Evolutionary conservation across 306 rosid genomes (phyloP), one percentile per base, ranked within the genome.

Genomic region (Canavalia ensiformis): DNA sequence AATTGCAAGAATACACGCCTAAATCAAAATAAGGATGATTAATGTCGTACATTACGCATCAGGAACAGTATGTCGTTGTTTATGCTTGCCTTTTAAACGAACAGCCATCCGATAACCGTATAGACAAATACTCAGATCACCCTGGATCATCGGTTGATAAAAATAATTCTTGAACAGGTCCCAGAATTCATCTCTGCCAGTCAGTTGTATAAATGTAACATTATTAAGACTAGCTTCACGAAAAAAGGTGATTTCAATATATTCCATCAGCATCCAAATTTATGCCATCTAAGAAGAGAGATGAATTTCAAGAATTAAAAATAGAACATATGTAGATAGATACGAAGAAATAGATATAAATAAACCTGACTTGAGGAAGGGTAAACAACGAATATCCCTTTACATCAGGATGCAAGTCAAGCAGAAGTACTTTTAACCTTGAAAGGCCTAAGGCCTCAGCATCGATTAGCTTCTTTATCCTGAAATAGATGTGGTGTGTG

Each of bases 361-460:
- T 88, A 81, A 71, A 92, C 99, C 97, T 93, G 94, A 95, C 95
- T 95, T 95, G 99, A 68, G 99, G 99, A 84, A 95, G 97, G 18
- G 94, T 87, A 39, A 91, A 83, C 86, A 91, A 78, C 12, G 98
- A 93, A 81, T 90, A 95, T 37, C 99, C 99, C 90, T 95, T 95
- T 1, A 93, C 92, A 84, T 93, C 97, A 10, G 92, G 90, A 59
- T 91, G 92, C 50, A 89, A 51, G 80, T 95, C 97, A 9, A 95
- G 87, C 50, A 95, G 76, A 57, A 95, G 87, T 33, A 91, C 87
- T 49, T 86, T 79, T 75, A 95, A 72, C 82, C 99, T 89, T 18
- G 99, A 93, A 50, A 95, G 92, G 69, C 92, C 90, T 77, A 95
- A 85, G 1, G 97, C 97, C 82, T 93, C 99, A 0, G 79, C 84